Base-by-base conservation (phyloP, 1,284 basidiomycete species). In the Psilocybe mexicana region DNA sequence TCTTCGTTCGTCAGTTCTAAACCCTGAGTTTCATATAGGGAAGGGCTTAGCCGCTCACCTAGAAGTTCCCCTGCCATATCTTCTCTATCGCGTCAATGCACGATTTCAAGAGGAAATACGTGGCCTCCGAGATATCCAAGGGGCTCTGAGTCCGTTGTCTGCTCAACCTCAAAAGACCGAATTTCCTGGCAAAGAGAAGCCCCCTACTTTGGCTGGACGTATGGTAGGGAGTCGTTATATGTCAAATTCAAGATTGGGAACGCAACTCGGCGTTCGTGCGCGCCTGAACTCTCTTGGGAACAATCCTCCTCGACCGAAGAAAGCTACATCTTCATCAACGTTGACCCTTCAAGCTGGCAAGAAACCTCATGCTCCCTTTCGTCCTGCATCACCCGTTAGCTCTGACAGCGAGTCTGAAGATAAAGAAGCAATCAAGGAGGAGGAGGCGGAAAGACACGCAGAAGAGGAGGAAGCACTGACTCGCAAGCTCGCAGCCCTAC, bases 21-120 rank as follows among this genome's bases (percentile, higher is more conserved):
- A 18, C 18, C 40, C 23, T 33, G 43, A 59, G 64, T 33, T 50
- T 47, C 26, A 10, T 58, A 33, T 67, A 93, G 90, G 90, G 90
- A 90, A 89, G 71, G 87, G 83, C 38, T 80, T 93, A 18, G 88
- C 90, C 10, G 78, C 81, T n/a, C 89, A 88, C 68, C 79, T 93
- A 4, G 78, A 87, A 63, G 89, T 92, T 1, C 90, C 91, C 2
- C 72, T 93, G 2, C 91, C 90, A 0, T 93, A 92, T 69, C 79
- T 93, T 38, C 79, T 93, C 12, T 91, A 91, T 67, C 82, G 91
- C 25, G 88, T 89, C 8, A 87, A 91, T 68, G 85, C 83, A 3
- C 79, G 90, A 60, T 92, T 90, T 57, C 89, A 92, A 67, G 87
- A 92, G 68, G 91, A 91, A 67, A 81, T 93, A 35, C 83, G 86